Conservation (phyloP, 352 stramenopile genomes). For the Globisporangium ultimum region DNA sequence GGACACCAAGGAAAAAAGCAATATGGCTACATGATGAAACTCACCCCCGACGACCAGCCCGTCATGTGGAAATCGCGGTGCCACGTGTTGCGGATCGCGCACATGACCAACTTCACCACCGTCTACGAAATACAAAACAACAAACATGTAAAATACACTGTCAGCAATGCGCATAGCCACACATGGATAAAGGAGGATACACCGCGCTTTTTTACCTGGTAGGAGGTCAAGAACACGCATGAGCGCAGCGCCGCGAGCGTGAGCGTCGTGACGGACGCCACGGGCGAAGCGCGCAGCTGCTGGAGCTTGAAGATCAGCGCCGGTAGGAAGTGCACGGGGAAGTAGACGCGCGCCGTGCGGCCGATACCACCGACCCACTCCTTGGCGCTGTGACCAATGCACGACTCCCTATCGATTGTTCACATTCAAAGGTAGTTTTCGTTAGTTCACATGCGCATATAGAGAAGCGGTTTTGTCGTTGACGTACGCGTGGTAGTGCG, state of each 20-base stretch:
- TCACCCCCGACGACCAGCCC: slow-evolving; percentile 49
- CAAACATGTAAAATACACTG: background rate
- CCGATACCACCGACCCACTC: slow-evolving; percentile 70
- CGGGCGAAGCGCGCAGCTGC: slow-evolving; percentile 43
- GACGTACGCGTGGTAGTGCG: slow-evolving; percentile 84
- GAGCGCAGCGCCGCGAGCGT: slow-evolving; percentile 71
- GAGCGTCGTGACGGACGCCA: slow-evolving; percentile 43
- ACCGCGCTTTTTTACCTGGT: slow-evolving; percentile 41
- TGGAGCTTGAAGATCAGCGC: slow-evolving; percentile 74
- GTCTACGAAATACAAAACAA: too few species aligned
- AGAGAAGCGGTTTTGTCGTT: background rate
- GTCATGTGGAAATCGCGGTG: slow-evolving; percentile 51
- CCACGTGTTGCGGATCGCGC: slow-evolving; percentile 68
- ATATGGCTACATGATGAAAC: slow-evolving; percentile 6
- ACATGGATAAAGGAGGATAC: background rate
- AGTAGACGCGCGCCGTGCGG: slow-evolving; percentile 70
- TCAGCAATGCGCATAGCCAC: background rate
- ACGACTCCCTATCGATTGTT: slow-evolving; percentile 58
- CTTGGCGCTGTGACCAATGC: slow-evolving; percentile 66
- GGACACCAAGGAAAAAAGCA: background rate
- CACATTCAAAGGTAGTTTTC: background rate
- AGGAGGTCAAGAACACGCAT: slow-evolving; percentile 78
- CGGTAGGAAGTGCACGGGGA: slow-evolving; percentile 77
- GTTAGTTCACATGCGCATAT: background rate
- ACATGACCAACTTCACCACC: slow-evolving; percentile 71